phyloP scores from a whole-genome alignment of 192 early-diverging fungal species.

The Umbelopsis sp. region DNA sequence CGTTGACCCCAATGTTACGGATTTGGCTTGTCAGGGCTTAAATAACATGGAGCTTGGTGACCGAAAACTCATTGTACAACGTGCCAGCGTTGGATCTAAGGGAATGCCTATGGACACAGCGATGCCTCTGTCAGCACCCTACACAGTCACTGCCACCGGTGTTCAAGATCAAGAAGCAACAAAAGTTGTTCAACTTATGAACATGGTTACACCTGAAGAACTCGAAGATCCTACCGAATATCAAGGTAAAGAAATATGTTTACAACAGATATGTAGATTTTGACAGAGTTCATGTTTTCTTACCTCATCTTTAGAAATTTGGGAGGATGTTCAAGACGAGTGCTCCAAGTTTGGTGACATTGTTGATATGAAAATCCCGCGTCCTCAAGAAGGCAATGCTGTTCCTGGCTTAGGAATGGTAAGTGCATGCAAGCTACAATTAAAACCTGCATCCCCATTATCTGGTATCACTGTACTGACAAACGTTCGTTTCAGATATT shows the following conservation, averaged over 20 bases:
- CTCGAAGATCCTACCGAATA: conserved; percentile 86
- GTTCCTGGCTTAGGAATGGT: conserved; percentile 85
- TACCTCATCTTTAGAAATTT: conserved; percentile 60
- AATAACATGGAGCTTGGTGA: conserved; percentile 97
- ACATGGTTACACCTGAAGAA: conserved; percentile 92
- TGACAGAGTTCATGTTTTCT: not conserved
- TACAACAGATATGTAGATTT: too few species aligned
- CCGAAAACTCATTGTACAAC: conserved; percentile 90
- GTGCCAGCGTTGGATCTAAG: conserved; percentile 83
- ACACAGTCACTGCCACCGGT: conserved; percentile 43
- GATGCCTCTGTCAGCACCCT: conserved; percentile 13
- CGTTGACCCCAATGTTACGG: conserved; percentile 82
- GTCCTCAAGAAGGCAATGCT: conserved; percentile 57
- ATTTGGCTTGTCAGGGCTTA: conserved; percentile 92
- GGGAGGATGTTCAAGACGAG: conserved; percentile 90
- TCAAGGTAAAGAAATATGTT: conserved; percentile 51
- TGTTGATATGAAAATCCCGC: conserved; percentile 80
- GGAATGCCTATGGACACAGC: conserved; percentile 25
- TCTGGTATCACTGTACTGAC: not conserved
- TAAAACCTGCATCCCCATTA: not conserved
- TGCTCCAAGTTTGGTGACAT: conserved; percentile 86
- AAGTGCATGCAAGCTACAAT: conserved; percentile 4
- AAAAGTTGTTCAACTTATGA: conserved; percentile 83
- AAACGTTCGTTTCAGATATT: conserved; percentile 66
- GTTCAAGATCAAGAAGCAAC: conserved; percentile 71